Conservation (phyloP, 2,329 filamentous ascomycete genomes). For the Penicillium occitanis region DNA sequence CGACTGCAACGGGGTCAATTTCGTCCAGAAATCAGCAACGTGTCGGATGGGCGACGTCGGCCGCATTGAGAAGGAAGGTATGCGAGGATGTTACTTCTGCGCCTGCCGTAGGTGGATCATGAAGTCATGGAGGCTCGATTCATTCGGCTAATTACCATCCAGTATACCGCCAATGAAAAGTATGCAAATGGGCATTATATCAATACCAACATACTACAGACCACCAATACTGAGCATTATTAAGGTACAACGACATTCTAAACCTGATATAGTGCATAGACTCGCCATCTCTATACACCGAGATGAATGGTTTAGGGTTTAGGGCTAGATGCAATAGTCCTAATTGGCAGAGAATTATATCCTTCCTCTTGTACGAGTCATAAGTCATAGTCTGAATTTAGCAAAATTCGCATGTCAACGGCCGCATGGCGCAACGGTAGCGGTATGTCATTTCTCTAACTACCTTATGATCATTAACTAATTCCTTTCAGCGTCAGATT, state of each 20-base stretch:
- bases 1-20: neutral
- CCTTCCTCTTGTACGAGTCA: neutral
- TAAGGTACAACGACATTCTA: no score
- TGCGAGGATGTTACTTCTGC: slow-evolving; percentile 9
- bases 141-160: neutral
- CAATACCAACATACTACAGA: no score
- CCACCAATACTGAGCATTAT: no score
- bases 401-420: neutral
- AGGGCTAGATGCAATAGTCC: neutral
- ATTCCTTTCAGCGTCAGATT: neutral
- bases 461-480: no score
- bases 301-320: no score
- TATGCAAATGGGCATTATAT: no score
- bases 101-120: neutral
- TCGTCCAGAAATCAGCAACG: neutral
- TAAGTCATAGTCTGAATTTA: no score
- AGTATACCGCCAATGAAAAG: neutral
- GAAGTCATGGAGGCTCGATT: slow-evolving; percentile 10
- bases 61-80: slow-evolving; percentile 2
- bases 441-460: no score
- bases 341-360: neutral
- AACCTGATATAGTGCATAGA: no score
- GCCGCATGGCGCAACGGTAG: neutral
- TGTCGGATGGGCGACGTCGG: slow-evolving; percentile 1
- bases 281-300: no score